phyloP scores from a whole-genome alignment of 495 filamentous ascomycete genomes.

The Talaromyces borbonicus region DNA sequence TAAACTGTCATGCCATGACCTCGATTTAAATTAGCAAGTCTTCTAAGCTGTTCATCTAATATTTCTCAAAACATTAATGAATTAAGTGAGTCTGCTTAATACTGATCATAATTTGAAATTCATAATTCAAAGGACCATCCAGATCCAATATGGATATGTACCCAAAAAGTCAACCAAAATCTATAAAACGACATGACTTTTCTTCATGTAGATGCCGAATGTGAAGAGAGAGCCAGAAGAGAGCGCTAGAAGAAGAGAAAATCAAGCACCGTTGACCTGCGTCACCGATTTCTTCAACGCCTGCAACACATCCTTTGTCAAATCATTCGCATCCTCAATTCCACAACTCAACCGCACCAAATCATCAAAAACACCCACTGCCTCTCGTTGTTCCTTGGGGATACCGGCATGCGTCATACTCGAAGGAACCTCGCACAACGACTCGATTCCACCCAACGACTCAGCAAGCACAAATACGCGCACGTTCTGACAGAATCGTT shows the following conservation, averaged over 20 bases:
- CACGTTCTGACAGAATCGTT: constrained; percentile 83
- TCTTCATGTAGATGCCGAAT: too few species aligned
- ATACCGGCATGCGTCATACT: constrained; percentile 98
- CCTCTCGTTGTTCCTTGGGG: constrained; percentile 78
- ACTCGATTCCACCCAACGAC: constrained; percentile 87
- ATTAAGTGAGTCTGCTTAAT: too few species aligned
- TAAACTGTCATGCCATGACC: too few species aligned
- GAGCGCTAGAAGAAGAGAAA: background rate
- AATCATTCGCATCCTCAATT: constrained; percentile 82
- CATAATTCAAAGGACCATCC: too few species aligned
- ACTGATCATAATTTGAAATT: too few species aligned
- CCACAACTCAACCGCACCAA: constrained; percentile 91
- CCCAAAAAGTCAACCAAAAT: background rate
- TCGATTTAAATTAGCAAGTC: too few species aligned
- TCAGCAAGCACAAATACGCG: constrained; percentile 90
- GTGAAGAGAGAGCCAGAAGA: background rate
- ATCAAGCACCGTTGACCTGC: background rate
- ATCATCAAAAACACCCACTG: constrained; percentile 91
- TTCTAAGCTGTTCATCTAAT: too few species aligned
- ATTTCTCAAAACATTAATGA: too few species aligned
- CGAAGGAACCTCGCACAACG: constrained; percentile 79
- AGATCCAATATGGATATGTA: too few species aligned
- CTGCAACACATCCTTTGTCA: constrained; percentile 72
- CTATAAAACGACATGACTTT: too few species aligned
- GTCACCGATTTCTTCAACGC: constrained; percentile 68